Evolutionary conservation across 352 stramenopile species (phyloP).

Genomic region (Pythium folliculosum): DNA sequence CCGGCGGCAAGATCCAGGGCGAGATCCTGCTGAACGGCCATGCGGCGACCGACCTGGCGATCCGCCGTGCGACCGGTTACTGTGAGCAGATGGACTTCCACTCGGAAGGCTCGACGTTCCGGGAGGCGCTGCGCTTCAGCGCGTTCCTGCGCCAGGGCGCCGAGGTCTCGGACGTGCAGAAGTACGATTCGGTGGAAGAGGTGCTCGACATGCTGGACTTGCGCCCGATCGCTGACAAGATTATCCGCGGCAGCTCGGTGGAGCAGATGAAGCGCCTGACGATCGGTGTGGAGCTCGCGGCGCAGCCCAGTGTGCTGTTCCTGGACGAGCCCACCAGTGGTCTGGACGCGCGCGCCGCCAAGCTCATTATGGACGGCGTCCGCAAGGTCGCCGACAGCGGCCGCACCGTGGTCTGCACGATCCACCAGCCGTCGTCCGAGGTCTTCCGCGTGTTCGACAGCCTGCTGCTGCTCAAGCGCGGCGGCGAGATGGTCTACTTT

Average conservation of each 20-base stretch:
- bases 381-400: slow-evolving; percentile 69
- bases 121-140: not conserved
- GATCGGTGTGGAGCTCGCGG: slow-evolving; percentile 92
- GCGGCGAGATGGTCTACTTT: slow-evolving; percentile 65
- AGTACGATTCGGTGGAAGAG: slow-evolving; percentile 67
- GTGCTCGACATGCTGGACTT: slow-evolving; percentile 10
- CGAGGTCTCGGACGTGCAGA: slow-evolving; percentile 1
- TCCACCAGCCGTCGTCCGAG: slow-evolving; percentile 49
- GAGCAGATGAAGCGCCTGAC: slow-evolving; percentile 72
- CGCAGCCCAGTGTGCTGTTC: slow-evolving; percentile 86
- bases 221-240: slow-evolving; percentile 11
- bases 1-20: slow-evolving; percentile 63
- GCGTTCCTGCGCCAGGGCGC: not conserved
- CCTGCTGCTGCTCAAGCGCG: slow-evolving; percentile 81
- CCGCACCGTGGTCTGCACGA: slow-evolving; percentile 31
- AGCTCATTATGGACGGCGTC: slow-evolving; percentile 87
- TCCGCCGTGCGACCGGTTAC: slow-evolving; percentile 32
- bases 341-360: slow-evolving; percentile 84
- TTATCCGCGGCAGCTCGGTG: slow-evolving; percentile 26
- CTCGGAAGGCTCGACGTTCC: slow-evolving; percentile 56
- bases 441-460: slow-evolving; percentile 92
- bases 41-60: not conserved
- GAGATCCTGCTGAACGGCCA: slow-evolving; percentile 8
- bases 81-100: slow-evolving; percentile 40
- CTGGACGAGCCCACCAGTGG: slow-evolving; percentile 90